Conservation (phyloP, 2,329 filamentous ascomycete genomes). For the Colletotrichum orbiculare region DNA sequence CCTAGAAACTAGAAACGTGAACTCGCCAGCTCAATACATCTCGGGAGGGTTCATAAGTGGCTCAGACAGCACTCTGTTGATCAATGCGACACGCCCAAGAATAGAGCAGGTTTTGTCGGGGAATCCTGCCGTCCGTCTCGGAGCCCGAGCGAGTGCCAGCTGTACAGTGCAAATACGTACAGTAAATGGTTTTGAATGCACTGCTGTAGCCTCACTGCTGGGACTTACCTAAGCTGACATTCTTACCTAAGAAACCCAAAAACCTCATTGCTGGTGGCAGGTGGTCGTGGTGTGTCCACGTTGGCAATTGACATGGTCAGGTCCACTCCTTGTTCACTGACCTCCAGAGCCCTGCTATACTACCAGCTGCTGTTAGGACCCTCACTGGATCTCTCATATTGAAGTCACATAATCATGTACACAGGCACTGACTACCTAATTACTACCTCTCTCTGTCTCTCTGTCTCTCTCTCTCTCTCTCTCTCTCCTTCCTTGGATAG, state of each 20-base stretch:
- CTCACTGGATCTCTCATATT: neutral
- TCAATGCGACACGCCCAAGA: slow-evolving; percentile 31
- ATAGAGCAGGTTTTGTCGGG: slow-evolving; percentile 28
- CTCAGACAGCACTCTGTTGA: slow-evolving; percentile 25
- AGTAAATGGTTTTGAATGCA: too few species aligned
- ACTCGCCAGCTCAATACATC: too few species aligned
- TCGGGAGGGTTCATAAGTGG: neutral
- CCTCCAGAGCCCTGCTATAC: neutral
- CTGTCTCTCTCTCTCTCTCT: too few species aligned
- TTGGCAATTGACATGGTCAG: slow-evolving; percentile 15
- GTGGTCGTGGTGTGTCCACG: slow-evolving; percentile 27
- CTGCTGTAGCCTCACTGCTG: too few species aligned
- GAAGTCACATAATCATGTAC: too few species aligned
- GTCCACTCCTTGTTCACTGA: slow-evolving; percentile 18
- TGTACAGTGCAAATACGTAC: neutral
- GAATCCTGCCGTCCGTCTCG: slow-evolving; percentile 11
- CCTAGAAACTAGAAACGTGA: too few species aligned
- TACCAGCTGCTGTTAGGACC: neutral
- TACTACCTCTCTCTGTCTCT: too few species aligned
- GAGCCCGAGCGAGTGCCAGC: neutral
- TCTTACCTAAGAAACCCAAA: slow-evolving; percentile 3
- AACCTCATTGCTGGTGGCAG: slow-evolving; percentile 20
- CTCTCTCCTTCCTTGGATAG: too few species aligned
- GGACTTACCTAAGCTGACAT: too few species aligned
- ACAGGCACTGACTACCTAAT: too few species aligned